Evolutionary conservation across 2,329 filamentous ascomycete genomes (phyloP), one percentile per base, ranked within the genome.

Genomic region (Colletotrichum lentis): DNA sequence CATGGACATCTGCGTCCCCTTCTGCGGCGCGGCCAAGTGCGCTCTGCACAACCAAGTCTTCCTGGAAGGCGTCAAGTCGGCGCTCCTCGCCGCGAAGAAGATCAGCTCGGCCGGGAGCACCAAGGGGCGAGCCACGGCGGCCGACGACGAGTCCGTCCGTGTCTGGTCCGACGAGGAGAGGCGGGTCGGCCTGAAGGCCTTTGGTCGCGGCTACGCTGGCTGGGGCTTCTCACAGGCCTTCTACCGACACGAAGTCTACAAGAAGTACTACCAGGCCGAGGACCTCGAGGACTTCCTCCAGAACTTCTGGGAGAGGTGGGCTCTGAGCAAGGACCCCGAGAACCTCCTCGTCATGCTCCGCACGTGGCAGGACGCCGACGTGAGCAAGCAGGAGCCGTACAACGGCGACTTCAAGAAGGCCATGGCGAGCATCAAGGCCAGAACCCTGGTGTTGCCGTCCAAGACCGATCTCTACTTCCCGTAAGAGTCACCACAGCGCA

Each of bases 191-290:
- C 74, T 95, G 47, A 93, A 90, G 73, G 91, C 92, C 0, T 86
- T 95, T 64, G 91, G 86, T 0, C 84, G 91, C 52, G 91, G 89
- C 0, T 96, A 96, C 77, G 91, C 92, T 1, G 92, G 91, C 0
- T 96, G 88, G 91, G 92, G 92, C 0, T 91, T 95, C 73, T 91
- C 88, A 59, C 91, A 94, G 73, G 85, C 90, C 0, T 95, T 94
- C 73, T 95, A 95, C 73, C 85, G 92, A 1, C 82, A 92, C 71
- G 89, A 84, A 74, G 68, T 92, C n/a, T 90, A 90, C 75, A 86
- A 91, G 75, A n/a, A 61, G 31, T 52, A 66, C 44, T 69, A 69
- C 55, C 7, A 37, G 11, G 62, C 66, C 27, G 88, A 77, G 1
- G 61, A 64, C 14, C 81, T 94, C 2, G 91, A 94, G 69, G 88